A percentile compares a stretch with the other conserved stretches of the same genome.
phyloP scores from a whole-genome alignment of 257 asterid species.

The Capsicum baccatum region DNA sequence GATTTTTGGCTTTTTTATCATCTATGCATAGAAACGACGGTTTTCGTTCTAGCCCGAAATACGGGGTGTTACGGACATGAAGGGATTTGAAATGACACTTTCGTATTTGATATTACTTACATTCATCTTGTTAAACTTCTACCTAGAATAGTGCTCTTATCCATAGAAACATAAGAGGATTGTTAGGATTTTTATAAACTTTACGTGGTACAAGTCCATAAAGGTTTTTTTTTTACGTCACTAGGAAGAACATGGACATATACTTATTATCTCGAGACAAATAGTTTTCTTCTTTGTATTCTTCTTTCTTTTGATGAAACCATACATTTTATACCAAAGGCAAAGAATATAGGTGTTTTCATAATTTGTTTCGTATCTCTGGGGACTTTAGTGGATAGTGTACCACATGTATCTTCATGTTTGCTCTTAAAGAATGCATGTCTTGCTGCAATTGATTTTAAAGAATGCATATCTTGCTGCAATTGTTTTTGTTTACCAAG shows the following conservation, averaged over 20 bases:
- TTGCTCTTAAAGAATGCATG: neutral
- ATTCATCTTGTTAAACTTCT: no score
- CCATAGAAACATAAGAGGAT: no score
- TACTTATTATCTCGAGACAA: conserved; percentile 7
- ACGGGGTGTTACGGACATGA: no score
- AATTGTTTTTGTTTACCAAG: conserved; percentile 14
- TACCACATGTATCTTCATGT: neutral
- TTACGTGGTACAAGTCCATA: neutral
- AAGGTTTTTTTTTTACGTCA: neutral
- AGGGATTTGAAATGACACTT: no score
- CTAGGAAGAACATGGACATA: neutral
- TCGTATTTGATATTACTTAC: no score
- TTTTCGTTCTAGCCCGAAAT: no score
- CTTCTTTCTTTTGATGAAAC: neutral
- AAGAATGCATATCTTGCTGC: neutral
- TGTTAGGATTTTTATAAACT: neutral
- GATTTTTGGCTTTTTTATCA: no score
- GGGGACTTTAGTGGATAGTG: neutral
- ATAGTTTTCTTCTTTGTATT: conserved; percentile 19
- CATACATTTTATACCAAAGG: neutral
- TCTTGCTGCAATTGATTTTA: neutral
- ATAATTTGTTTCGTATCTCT: neutral
- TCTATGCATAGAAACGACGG: no score
- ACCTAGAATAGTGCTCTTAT: no score
- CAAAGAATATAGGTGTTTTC: neutral